Evolutionary conservation across 108 stramenopile species (phyloP), one percentile per base, ranked within the genome.

Genomic region (Cyclotella atomus): DNA sequence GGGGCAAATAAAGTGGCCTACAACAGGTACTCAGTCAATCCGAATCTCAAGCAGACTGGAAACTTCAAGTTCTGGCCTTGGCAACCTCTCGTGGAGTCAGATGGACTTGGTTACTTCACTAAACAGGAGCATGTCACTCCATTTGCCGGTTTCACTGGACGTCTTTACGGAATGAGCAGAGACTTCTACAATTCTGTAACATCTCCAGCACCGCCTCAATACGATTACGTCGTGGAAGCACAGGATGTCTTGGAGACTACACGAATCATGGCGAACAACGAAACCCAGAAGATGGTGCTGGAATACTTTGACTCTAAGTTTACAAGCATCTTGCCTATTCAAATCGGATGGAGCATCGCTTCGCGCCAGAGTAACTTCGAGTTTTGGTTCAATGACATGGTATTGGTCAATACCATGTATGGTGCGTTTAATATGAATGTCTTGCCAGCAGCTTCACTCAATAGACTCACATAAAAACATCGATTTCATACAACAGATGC

Each of bases 51-150:
- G 52, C 52, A 52, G 24, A 52, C 52, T 1, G 52, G 52, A 2
- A 52, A 52, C 52, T 52, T 21, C 21, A 19, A 23, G 24, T 52
- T 52, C 16, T 65, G 29, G 49, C 38, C 34, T 16, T 65, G 64
- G 64, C 34, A 65, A 27, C 64, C 41, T 43, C 38, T 65, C 29
- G 36, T 2, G 17, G 64, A 65, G 2, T 34, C 64, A 1, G 38
- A 65, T 44, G 41, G 64, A 30, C 34, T 34, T 49, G 64, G 64
- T 30, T 65, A 49, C 17, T 65, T 65, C 64, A 49, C 49, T 14
- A 47, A 50, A n/a, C 64, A 65, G 46, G 64, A 65, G 28, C 64
- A 65, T 30, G 41, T 65, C 2, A 65, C 41, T 29, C 64, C 64
- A 6, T 50, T 49, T 47, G 49, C 28, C 2, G 64, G 34, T 20